phyloP scores from a whole-genome alignment of 352 stramenopile genomes.

The Pythium volutum region DNA sequence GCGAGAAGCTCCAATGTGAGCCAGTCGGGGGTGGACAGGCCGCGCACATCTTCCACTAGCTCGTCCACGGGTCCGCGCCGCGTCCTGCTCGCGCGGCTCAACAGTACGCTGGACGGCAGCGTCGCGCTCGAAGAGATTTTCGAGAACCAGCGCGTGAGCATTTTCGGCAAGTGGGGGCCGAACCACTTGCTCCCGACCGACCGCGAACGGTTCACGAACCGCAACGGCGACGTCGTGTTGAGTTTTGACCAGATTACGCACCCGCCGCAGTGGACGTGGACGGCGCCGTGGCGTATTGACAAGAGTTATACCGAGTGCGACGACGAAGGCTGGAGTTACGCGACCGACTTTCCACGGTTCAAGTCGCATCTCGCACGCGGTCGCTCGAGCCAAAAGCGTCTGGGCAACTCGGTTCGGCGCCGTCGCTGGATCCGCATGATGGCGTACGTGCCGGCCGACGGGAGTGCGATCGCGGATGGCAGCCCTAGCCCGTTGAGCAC shows the following conservation, averaged over 20 bases:
- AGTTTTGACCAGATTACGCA: constrained; percentile 77
- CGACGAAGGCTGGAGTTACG: constrained; percentile 87
- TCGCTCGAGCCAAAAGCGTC: constrained; percentile 75
- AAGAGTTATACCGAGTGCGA: constrained; percentile 88
- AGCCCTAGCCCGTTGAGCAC: no score
- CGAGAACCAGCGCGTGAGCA: constrained; percentile 84
- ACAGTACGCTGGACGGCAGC: constrained; percentile 67
- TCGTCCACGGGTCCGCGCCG: constrained; percentile 10
- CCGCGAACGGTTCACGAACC: constrained; percentile 76
- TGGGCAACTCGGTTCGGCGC: constrained; percentile 67
- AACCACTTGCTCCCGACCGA: constrained; percentile 83
- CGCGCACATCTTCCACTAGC: not conserved
- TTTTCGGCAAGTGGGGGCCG: constrained; percentile 86
- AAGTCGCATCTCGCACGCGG: constrained; percentile 76
- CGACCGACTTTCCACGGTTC: constrained; percentile 82
- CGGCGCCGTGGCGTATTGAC: constrained; percentile 82
- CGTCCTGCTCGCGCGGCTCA: constrained; percentile 48
- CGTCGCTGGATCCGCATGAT: constrained; percentile 87
- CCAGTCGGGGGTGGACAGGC: not conserved
- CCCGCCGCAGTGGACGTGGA: constrained; percentile 82
- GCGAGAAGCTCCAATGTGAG: not conserved
- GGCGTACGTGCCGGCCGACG: constrained; percentile 61
- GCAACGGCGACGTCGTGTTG: constrained; percentile 70
- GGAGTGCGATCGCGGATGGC: no score
- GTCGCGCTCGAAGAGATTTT: constrained; percentile 86